These are phyloP conservation scores for Salix arbutifolia DNA, from an alignment of 345 rosid genomes.

Conservation along the genomic window DNA sequence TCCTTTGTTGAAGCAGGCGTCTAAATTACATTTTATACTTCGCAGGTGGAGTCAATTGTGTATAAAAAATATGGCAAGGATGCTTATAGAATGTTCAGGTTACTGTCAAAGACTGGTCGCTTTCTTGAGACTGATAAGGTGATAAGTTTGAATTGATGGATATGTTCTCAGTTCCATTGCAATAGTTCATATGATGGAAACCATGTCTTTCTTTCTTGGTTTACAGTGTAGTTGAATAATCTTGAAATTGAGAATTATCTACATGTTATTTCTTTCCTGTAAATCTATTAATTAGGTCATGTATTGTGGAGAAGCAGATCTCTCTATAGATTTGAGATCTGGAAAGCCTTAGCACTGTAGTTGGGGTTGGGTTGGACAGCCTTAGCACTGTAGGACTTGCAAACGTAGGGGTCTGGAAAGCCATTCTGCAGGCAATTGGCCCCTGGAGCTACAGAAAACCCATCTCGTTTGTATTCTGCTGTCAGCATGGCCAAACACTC, in stretches of 20 bases:
- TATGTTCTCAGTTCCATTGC: neutral
- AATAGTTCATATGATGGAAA: neutral
- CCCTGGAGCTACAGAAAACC: no score
- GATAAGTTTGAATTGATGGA: constrained; percentile 3
- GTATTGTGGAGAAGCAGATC: neutral
- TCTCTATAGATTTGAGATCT: neutral
- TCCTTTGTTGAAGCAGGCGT: neutral
- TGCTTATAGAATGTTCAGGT: constrained; percentile 71
- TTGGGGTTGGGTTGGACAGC: neutral
- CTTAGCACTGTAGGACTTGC: neutral
- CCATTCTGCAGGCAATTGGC: no score
- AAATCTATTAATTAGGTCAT: no score
- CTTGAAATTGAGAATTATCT: no score
- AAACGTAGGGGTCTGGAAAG: neutral
- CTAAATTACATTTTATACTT: constrained; percentile 10
- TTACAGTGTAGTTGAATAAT: no score
- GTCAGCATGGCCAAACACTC: no score
- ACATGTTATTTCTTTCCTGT: no score
- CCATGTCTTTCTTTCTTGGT: neutral
- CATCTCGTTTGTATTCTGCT: no score
- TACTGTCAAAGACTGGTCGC: constrained; percentile 43
- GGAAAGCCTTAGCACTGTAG: neutral
- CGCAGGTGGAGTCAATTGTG: constrained; percentile 68
- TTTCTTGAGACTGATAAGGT: constrained; percentile 81
- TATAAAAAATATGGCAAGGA: constrained; percentile 64